Base-by-base conservation (phyloP, 148 eudicot genomes). In the Rheum nobile region DNA sequence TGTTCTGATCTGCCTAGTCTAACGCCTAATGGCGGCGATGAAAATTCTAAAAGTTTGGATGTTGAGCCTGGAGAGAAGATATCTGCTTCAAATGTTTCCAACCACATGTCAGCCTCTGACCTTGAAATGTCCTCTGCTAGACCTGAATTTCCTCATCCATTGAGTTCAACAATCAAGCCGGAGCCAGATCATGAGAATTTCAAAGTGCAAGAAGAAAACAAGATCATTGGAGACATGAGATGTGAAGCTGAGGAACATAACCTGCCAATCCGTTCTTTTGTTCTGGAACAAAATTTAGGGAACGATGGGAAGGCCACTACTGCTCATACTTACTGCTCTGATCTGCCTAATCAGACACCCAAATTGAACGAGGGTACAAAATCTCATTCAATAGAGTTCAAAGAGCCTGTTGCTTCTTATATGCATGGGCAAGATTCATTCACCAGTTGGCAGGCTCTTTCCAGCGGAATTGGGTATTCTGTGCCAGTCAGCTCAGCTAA, bases 401-500 rank as follows among this genome's bases (percentile, higher is more conserved):
- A 73, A 63, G 57, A 65, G 70, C 39, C 75, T 12, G 57, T 71
- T 13, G 68, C 79, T 75, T 47, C 81, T 10, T 71, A 67, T 75
- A 63, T 82, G 63, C 82, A 78, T 34, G 81, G 72, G 71, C 85
- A 82, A 54, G 81, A 76, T 76, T 84, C 83, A 26, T 79, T 75
- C 39, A 72, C 79, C 29, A 80, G 75, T 72, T 84, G 85, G 83
- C 78, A 61, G 43, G 54, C 78, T 43, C 72, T 79, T 43, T 39
- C 79, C 42, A 59, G 10, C 16, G 82, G 71, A 54, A 21, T 81
- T 16, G 76, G 32, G 46, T 76, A 82, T 38, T 28, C 80, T 44
- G 78, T 79, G 39, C 85, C 87, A 44, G 73, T 78, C 77, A 81
- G 79, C 71, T 55, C 81, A 41, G 84, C 78, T 17, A 83, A 80